Percentiles rank a stretch among this genome's conserved stretches.
Evolutionary conservation across 371 early-diverging fungal species (phyloP).

Genomic region (Blastocladiella emersonii): DNA sequence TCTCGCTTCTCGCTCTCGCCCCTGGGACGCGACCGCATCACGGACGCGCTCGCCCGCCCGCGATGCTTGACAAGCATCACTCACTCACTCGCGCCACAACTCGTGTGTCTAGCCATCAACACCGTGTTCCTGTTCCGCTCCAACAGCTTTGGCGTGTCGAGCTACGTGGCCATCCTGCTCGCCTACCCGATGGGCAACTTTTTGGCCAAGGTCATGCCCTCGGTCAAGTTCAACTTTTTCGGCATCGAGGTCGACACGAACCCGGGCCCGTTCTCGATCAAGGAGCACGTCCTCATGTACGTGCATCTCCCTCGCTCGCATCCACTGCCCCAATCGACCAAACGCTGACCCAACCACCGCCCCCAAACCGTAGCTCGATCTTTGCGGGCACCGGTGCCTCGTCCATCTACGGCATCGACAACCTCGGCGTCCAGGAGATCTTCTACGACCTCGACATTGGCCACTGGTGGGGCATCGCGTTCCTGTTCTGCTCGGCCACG

Average conservation of each 20-base stretch:
- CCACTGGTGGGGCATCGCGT: constrained; percentile 34
- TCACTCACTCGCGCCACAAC: no score
- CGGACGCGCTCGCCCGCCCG: no score
- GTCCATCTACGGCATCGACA: not conserved
- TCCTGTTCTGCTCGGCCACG: constrained; percentile 52
- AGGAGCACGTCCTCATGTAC: constrained; percentile 66
- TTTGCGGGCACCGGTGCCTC: not conserved
- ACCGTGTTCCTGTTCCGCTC: constrained; percentile 63
- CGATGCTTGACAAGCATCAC: no score
- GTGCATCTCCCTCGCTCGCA: no score
- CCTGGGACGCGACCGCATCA: no score
- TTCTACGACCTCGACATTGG: constrained; percentile 46
- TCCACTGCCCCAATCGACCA: no score
- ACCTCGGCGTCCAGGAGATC: constrained; percentile 31
- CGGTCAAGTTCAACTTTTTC: not conserved
- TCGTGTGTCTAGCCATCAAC: constrained; percentile 54
- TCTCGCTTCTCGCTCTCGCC: no score
- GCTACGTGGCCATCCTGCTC: constrained; percentile 46
- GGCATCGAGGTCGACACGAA: constrained; percentile 19
- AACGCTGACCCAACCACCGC: no score
- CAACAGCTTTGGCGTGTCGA: constrained; percentile 35
- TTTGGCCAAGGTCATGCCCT: constrained; percentile 42
- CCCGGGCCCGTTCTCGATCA: constrained; percentile 73
- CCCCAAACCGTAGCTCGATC: no score
- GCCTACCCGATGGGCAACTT: constrained; percentile 47